Evolutionary conservation across 2,329 filamentous ascomycete species (phyloP).

Genomic region (Paecilomyces dactylethromorphus): DNA sequence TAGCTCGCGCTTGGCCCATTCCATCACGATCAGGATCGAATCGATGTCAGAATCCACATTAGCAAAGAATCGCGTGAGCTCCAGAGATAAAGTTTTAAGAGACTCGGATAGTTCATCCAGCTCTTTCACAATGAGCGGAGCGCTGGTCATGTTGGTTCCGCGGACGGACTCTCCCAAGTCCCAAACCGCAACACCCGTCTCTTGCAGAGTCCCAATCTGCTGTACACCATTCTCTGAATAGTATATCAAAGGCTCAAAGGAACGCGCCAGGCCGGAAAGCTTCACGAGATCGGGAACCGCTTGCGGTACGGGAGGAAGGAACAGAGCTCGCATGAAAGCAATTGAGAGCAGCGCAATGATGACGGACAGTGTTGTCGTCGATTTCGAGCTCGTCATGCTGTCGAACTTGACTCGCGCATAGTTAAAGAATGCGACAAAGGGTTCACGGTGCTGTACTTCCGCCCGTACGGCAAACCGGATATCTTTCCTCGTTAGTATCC

Average conservation of each 20-base stretch:
- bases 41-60: conserved; percentile 92
- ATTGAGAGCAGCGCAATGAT: conserved; percentile 59
- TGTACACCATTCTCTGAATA: conserved; percentile 84
- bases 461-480: conserved; percentile 82
- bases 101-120: conserved; percentile 81
- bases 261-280: conserved; percentile 79
- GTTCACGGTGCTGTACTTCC: conserved; percentile 82
- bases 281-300: conserved; percentile 83
- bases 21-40: conserved; percentile 88
- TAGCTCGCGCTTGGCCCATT: conserved; percentile 86
- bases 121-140: conserved; percentile 75
- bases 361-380: conserved; percentile 58
- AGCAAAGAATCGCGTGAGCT: conserved; percentile 87
- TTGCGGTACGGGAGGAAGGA: conserved; percentile 59
- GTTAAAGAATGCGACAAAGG: conserved; percentile 66
- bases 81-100: conserved; percentile 74
- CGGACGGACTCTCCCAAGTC: conserved; percentile 88
- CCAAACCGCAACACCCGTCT: conserved; percentile 89
- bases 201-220: conserved; percentile 81
- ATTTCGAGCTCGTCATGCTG: conserved; percentile 61
- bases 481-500: conserved; percentile 50
- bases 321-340: conserved; percentile 57
- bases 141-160: conserved; percentile 84
- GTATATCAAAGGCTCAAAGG: conserved; percentile 90
- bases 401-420: conserved; percentile 57